These are phyloP conservation scores for Torulaspora delbrueckii DNA, from an alignment of 805 yeast genomes.

Conservation along the genomic window DNA sequence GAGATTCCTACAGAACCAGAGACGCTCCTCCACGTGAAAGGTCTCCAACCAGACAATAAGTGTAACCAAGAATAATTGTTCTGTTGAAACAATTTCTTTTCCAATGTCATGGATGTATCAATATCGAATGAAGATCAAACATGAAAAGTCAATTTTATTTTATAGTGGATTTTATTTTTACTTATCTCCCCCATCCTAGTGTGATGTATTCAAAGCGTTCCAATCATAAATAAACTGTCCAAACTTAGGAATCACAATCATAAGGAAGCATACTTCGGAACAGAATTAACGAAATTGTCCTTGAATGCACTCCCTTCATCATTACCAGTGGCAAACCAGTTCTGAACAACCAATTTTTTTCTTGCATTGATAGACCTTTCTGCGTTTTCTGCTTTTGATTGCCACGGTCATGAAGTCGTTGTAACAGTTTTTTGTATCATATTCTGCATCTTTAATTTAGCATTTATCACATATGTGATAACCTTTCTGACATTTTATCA, in stretches of 20 bases:
- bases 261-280: neutral
- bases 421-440: neutral
- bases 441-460: neutral
- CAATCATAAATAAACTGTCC: conserved; percentile 6
- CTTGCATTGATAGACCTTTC: neutral
- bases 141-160: conserved; percentile 12
- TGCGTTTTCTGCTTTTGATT: neutral
- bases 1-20: conserved; percentile 47
- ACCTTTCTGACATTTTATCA: too few species aligned
- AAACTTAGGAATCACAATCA: conserved; percentile 4
- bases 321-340: neutral
- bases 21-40: conserved; percentile 57
- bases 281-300: neutral
- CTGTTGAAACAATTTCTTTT: neutral
- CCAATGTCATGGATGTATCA: conserved; percentile 10
- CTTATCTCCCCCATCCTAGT: conserved; percentile 14
- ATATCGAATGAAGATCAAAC: conserved; percentile 9
- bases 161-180: conserved; percentile 20
- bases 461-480: neutral
- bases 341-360: neutral
- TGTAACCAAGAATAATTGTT: neutral
- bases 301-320: neutral
- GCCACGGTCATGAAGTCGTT: too few species aligned
- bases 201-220: conserved; percentile 11
- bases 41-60: conserved; percentile 61